Percentiles rank a stretch among this genome's conserved stretches.
Evolutionary conservation across 495 filamentous ascomycete species (phyloP).

Genomic region (Neurospora sp.): DNA sequence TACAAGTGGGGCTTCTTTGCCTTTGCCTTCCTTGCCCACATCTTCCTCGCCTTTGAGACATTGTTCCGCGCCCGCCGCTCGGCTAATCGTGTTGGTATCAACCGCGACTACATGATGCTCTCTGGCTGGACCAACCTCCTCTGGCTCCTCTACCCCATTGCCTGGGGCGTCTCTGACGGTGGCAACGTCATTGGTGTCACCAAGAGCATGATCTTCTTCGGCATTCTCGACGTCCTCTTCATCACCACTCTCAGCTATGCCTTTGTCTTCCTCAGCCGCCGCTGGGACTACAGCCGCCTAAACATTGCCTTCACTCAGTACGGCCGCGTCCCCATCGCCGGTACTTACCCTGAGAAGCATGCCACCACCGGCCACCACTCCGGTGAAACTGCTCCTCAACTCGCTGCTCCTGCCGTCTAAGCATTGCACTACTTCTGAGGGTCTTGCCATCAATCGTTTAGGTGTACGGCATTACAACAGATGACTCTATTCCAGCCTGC

Average conservation of each 20-base stretch:
- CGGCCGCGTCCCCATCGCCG: slow-evolving; percentile 33
- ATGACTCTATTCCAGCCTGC: neutral
- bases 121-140: slow-evolving; percentile 34
- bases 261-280: slow-evolving; percentile 27
- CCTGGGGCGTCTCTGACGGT: slow-evolving; percentile 36
- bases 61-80: slow-evolving; percentile 14
- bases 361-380: slow-evolving; percentile 12
- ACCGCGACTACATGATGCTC: slow-evolving; percentile 30
- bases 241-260: slow-evolving; percentile 25
- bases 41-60: slow-evolving; percentile 25
- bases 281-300: slow-evolving; percentile 37
- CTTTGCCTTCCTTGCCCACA: slow-evolving; percentile 29
- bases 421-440: neutral
- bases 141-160: slow-evolving; percentile 40
- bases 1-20: slow-evolving; percentile 45
- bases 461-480: neutral
- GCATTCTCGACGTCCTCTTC: slow-evolving; percentile 33
- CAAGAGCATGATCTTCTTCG: slow-evolving; percentile 33
- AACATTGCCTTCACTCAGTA: slow-evolving; percentile 46
- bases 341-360: slow-evolving; percentile 36
- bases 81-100: slow-evolving; percentile 28
- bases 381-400: slow-evolving; percentile 19
- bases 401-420: neutral
- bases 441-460: neutral
- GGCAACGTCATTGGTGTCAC: slow-evolving; percentile 36